A percentile compares a stretch with the other conserved stretches of the same genome.
These are phyloP conservation scores for Blastobotrys indianensis DNA, from an alignment of 1,139 yeast species.

Conservation along the genomic window DNA sequence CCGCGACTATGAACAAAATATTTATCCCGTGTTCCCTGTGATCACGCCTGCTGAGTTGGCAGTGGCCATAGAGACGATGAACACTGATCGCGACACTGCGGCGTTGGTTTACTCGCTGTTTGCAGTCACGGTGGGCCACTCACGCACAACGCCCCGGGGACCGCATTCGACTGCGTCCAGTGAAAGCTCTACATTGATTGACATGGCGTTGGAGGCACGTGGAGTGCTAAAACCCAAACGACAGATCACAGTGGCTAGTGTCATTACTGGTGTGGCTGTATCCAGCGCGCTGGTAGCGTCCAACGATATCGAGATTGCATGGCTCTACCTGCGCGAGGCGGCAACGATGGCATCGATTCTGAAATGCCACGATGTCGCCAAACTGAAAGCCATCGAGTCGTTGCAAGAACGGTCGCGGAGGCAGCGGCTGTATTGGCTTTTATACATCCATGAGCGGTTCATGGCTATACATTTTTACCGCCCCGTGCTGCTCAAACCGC, in stretches of 20 bases:
- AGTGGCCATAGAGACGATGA: conserved; percentile 9
- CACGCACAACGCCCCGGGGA: conserved; percentile 3
- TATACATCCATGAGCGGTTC: conserved; percentile 21
- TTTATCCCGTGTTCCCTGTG: conserved; percentile 21
- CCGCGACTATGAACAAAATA: conserved; percentile 11
- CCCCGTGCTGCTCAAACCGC: conserved; percentile 14
- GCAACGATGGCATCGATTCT: conserved; percentile 17
- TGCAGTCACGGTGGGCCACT: conserved; percentile 17
- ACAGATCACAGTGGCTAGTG: conserved; percentile 3
- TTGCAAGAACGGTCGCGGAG: conserved; percentile 15
- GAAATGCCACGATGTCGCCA: conserved; percentile 9
- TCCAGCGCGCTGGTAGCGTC: conserved; percentile 17
- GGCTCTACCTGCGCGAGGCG: conserved; percentile 21
- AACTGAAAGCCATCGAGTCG: neutral
- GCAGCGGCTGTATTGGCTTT: conserved; percentile 20
- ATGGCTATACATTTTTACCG: conserved; percentile 19
- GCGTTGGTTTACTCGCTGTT: conserved; percentile 18
- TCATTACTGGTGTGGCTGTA: conserved; percentile 15
- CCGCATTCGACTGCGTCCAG: conserved; percentile 1
- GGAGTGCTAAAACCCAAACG: conserved; percentile 14
- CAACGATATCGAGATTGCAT: conserved; percentile 16
- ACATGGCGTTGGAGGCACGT: conserved; percentile 13
- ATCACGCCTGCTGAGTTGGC: conserved; percentile 15
- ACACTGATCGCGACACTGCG: conserved; percentile 5
- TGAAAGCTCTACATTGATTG: conserved; percentile 8